These are phyloP conservation scores for Hypoxylon fuscum DNA, from an alignment of 495 filamentous ascomycete genomes.

Conservation along the genomic window DNA sequence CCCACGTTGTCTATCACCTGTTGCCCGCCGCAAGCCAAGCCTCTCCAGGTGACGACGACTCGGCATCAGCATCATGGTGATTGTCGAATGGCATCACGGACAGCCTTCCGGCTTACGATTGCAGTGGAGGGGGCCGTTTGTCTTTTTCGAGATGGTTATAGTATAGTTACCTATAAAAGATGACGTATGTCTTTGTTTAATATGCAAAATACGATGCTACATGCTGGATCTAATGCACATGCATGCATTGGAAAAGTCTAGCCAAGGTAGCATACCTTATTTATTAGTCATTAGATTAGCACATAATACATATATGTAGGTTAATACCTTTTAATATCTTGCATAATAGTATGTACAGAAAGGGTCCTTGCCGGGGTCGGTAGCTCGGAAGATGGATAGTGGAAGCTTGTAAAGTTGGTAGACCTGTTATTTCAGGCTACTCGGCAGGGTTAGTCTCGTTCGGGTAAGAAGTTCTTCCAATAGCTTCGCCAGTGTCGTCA, in stretches of 20 bases:
- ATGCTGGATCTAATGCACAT: not conserved
- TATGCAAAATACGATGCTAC: not conserved
- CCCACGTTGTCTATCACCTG: conserved; percentile 27
- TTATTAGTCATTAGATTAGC: too few relatives aligned
- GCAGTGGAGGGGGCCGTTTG: not conserved
- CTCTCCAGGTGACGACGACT: conserved; percentile 30
- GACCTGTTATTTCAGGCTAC: conserved; percentile 21
- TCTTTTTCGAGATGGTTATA: conserved; percentile 6
- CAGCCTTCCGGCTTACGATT: too few relatives aligned
- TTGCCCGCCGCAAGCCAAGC: too few relatives aligned
- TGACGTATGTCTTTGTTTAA: conserved; percentile 23
- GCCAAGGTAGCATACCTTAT: not conserved
- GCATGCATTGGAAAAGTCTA: too few relatives aligned
- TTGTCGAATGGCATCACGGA: conserved; percentile 16
- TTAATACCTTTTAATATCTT: too few relatives aligned
- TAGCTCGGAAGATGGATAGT: conserved; percentile 2
- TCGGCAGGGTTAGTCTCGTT: conserved; percentile 27
- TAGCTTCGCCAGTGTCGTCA: conserved; percentile 40
- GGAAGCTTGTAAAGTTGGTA: not conserved
- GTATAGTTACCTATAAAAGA: conserved; percentile 2
- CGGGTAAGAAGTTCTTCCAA: conserved; percentile 31
- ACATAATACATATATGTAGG: too few relatives aligned
- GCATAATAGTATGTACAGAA: not conserved
- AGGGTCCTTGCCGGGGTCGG: not conserved
- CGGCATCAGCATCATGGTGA: conserved; percentile 32